Conservation (phyloP, 805 yeast genomes). For the Soucietia sequanensis region DNA sequence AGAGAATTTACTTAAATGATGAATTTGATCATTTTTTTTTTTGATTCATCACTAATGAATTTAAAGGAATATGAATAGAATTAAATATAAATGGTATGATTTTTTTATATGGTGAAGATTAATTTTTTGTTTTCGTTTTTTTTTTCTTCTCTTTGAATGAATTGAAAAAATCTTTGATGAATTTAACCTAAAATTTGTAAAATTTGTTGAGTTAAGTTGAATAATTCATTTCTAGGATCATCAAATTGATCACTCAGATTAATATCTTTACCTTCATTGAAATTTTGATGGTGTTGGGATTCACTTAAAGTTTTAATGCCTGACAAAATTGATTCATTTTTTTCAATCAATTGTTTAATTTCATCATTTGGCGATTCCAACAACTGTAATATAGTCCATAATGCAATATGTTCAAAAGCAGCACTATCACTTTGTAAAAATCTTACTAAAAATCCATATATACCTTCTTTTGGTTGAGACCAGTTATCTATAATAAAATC, state of each 20-base stretch:
- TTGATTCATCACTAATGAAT: no score
- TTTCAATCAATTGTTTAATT: constrained; percentile 54
- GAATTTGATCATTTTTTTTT: no score
- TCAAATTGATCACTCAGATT: constrained; percentile 41
- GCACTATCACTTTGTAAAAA: constrained; percentile 83
- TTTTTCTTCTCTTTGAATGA: no score
- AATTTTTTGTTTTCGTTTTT: no score
- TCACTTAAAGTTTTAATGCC: constrained; percentile 52
- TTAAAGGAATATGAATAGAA: no score
- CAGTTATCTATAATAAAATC: constrained; percentile 73
- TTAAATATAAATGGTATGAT: no score
- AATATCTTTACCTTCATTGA: constrained; percentile 19
- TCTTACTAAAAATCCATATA: constrained; percentile 75
- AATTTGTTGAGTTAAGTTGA: constrained; percentile 66
- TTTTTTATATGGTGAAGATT: no score
- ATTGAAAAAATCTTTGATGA: constrained; percentile 1
- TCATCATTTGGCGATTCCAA: constrained; percentile 80
- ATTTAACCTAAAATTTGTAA: constrained; percentile 48
- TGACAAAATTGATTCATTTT: constrained; percentile 50
- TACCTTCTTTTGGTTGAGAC: constrained; percentile 79
- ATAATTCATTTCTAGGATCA: constrained; percentile 63
- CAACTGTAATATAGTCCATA: constrained; percentile 93
- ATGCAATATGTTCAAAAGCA: constrained; percentile 95
- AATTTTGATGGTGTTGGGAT: constrained; percentile 33
- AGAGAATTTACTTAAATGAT: no score